These are phyloP conservation scores for Apophysomyces variabilis DNA, from an alignment of 371 early-diverging fungal species.

Conservation along the genomic window DNA sequence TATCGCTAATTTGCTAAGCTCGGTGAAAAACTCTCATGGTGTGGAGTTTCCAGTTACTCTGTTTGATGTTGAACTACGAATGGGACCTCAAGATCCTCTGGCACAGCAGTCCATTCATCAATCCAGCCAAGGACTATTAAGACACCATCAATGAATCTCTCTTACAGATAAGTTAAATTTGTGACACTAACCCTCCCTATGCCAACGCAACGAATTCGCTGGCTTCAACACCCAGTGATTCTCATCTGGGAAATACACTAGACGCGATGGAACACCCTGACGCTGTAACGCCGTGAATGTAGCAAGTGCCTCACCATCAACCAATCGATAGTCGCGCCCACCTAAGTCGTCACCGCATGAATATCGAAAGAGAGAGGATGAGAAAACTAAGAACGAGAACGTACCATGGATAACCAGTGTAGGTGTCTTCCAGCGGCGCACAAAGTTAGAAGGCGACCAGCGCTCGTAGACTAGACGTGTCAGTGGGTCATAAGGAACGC, in stretches of 20 bases:
- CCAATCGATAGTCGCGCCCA: conserved; percentile 70
- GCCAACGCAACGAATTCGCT: conserved; percentile 79
- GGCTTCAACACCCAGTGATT: conserved; percentile 81
- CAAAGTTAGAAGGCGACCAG: conserved; percentile 76
- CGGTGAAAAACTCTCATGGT: background rate
- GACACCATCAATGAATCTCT: background rate
- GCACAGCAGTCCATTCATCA: conserved; percentile 50
- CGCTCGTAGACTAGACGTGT: conserved; percentile 62
- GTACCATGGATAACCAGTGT: conserved; percentile 79
- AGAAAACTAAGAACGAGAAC: conserved; percentile 13
- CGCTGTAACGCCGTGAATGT: conserved; percentile 84
- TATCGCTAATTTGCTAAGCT: too few relatives aligned
- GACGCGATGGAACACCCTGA: conserved; percentile 68
- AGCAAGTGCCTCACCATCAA: conserved; percentile 72
- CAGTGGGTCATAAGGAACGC: conserved; percentile 66
- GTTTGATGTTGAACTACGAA: background rate
- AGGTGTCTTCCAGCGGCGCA: conserved; percentile 81
- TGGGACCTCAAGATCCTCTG: background rate
- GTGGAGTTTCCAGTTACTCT: too few relatives aligned
- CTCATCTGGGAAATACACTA: conserved; percentile 86
- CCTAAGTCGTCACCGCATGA: conserved; percentile 17
- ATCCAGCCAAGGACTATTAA: conserved; percentile 61
- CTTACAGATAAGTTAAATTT: background rate
- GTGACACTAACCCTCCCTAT: conserved; percentile 57
- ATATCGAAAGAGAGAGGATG: background rate